These are phyloP conservation scores for Domatiomyces catenatus DNA, from an alignment of 2,329 filamentous ascomycete species.

Conservation along the genomic window DNA sequence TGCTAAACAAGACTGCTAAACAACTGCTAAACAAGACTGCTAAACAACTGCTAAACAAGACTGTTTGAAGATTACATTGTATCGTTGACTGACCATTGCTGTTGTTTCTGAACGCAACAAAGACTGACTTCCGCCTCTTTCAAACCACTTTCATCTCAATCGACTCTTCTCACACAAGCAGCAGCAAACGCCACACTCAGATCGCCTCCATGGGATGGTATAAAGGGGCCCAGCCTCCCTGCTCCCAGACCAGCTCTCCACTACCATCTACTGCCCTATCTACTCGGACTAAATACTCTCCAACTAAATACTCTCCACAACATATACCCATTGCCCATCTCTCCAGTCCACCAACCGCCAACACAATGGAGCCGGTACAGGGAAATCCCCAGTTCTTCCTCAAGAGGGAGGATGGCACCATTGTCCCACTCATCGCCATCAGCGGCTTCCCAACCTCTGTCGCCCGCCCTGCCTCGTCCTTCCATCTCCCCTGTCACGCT, in stretches of 20 bases:
- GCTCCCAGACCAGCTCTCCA: neutral
- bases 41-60: too few relatives aligned
- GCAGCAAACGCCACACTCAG: neutral
- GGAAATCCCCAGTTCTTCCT: slow-evolving; percentile 28
- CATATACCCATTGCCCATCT: neutral
- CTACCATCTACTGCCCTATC: neutral
- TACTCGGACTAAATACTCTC: neutral
- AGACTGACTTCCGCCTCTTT: slow-evolving; percentile 4
- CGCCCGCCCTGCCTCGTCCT: slow-evolving; percentile 26
- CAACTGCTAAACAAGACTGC: too few relatives aligned
- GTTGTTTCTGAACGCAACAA: neutral
- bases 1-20: too few relatives aligned
- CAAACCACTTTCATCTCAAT: neutral
- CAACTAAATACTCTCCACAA: neutral
- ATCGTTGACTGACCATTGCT: neutral
- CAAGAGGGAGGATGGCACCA: slow-evolving; percentile 25
- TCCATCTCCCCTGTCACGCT: slow-evolving; percentile 24
- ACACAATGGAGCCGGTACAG: neutral
- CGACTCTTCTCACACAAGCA: neutral
- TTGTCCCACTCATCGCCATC: slow-evolving; percentile 30
- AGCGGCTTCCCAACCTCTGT: slow-evolving; percentile 28
- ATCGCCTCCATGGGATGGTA: neutral
- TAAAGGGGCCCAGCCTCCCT: neutral
- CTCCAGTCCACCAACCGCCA: neutral
- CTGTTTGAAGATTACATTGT: neutral